Base-by-base conservation (phyloP, 306 rosid species). In the Argentina anserina region DNA sequence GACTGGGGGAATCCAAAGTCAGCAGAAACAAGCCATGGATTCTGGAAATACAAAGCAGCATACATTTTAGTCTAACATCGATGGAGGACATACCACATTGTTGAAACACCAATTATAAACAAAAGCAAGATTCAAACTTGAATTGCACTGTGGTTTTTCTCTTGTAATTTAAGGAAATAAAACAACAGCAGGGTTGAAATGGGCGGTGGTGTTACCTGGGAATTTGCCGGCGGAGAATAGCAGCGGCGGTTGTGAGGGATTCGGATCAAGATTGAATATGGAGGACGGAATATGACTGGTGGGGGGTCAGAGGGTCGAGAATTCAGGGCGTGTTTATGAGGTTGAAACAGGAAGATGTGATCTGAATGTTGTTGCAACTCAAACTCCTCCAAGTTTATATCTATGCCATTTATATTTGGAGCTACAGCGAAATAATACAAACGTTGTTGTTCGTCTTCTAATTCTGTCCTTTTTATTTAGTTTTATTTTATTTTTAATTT, bases 311-410 rank as follows among this genome's bases (percentile, higher is more conserved):
- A 41, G 31, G 37, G 7, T 9, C 46, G 55, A 41, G 63, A 71
- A 71, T 56, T 71, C 66, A 71, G 75, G 70, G 65, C 6, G n/a
- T 33, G 31, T 41, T 41, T 71, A 11, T 70, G 75, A 70, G 75
- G 75, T 55, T 39, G 73, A 47, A 29, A 7, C 3, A 14, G 33
- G 36, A 33, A 33, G 39, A 25, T 36, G 52, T 17, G 75, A 71
- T 71, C 67, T 58, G n/a, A 71, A 25, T 26, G 49, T 70, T 15
- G 63, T 58, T 58, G 10, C 9, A 20, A 20, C 26, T 50, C 2
- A 4, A 46, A 45, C 49, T 12, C 12, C 3, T n/a, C n/a, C n/a
- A n/a, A 37, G 6, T 11, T 17, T 12, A 10, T n/a, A 70, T 36
- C 49, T 52, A 70, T 34, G 42, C 65, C n/a, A n/a, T 25, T 56